A percentile compares a stretch with the other conserved stretches of the same genome.
Conservation (phyloP, 352 stramenopile genomes). For the Pythium apleroticum region DNA sequence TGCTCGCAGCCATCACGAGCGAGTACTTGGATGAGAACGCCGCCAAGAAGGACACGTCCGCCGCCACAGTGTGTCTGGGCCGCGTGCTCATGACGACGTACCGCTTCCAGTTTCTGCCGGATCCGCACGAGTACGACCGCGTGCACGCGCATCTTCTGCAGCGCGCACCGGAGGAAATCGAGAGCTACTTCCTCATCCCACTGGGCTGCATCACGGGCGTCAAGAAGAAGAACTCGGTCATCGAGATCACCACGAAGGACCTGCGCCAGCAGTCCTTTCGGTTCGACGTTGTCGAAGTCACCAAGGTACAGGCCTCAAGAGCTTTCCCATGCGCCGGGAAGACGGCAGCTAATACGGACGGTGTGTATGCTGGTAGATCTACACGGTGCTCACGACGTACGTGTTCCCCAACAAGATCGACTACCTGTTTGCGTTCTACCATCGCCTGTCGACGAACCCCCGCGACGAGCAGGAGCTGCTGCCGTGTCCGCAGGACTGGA, state of each 20-base stretch:
- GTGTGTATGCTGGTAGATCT: slow-evolving; percentile 46
- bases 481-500: slow-evolving; percentile 60
- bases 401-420: slow-evolving; percentile 83
- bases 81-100: slow-evolving; percentile 84
- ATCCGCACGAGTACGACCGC: slow-evolving; percentile 57
- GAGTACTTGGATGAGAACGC: slow-evolving; percentile 71
- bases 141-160: slow-evolving; percentile 52
- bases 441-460: slow-evolving; percentile 52
- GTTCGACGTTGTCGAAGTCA: slow-evolving; percentile 74
- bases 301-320: no score
- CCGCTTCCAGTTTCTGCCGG: slow-evolving; percentile 79
- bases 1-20: slow-evolving; percentile 70
- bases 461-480: slow-evolving; percentile 52
- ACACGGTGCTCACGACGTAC: slow-evolving; percentile 75
- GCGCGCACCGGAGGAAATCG: slow-evolving; percentile 62
- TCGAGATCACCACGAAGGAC: slow-evolving; percentile 82
- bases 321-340: no score
- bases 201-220: slow-evolving; percentile 73
- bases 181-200: slow-evolving; percentile 74
- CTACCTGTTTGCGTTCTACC: slow-evolving; percentile 86
- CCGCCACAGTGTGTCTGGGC: slow-evolving; percentile 61
- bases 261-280: slow-evolving; percentile 72
- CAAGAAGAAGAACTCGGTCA: slow-evolving; percentile 76
- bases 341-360: background rate
- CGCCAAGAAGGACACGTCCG: slow-evolving; percentile 56